Conservation (phyloP, 2,329 filamentous ascomycete species). For the Colletotrichum paranaense region DNA sequence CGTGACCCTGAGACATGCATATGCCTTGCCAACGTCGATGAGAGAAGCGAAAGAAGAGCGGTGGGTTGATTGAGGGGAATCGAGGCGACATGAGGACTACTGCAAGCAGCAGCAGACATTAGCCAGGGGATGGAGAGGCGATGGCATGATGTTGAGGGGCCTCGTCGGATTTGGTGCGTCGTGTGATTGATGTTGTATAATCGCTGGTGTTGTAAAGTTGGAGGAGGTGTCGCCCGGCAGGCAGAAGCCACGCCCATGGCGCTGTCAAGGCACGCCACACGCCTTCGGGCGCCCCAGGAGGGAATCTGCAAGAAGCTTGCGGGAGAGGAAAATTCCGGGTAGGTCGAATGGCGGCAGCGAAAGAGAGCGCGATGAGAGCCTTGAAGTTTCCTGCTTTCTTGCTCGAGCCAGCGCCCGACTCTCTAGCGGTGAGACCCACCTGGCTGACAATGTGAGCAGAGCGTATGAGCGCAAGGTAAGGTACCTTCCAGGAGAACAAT, state of each 20-base stretch:
- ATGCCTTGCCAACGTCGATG: not conserved
- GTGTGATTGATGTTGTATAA: not conserved
- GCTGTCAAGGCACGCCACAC: not conserved
- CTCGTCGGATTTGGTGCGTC: not conserved
- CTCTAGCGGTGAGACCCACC: not conserved
- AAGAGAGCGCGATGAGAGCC: not conserved
- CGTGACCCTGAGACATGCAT: slow-evolving; percentile 8
- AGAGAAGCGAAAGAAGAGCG: not conserved
- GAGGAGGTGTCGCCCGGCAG: not conserved
- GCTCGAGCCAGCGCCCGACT: not conserved
- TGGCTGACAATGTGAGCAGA: not conserved
- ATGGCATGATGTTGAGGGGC: not conserved
- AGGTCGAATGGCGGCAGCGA: not conserved
- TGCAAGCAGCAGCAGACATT: not conserved
- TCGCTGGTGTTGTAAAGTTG: not conserved
- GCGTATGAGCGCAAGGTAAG: not conserved
- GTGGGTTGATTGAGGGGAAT: not conserved
- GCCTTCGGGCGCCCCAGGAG: too few species aligned
- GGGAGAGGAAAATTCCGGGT: too few species aligned
- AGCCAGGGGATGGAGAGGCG: not conserved
- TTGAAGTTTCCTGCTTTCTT: not conserved
- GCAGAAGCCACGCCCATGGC: not conserved
- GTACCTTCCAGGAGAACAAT: too few species aligned
- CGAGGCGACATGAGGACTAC: not conserved
- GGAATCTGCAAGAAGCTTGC: not conserved